These are phyloP conservation scores for Forsythia viridissima DNA, from an alignment of 257 asterid genomes.

Conservation along the genomic window DNA sequence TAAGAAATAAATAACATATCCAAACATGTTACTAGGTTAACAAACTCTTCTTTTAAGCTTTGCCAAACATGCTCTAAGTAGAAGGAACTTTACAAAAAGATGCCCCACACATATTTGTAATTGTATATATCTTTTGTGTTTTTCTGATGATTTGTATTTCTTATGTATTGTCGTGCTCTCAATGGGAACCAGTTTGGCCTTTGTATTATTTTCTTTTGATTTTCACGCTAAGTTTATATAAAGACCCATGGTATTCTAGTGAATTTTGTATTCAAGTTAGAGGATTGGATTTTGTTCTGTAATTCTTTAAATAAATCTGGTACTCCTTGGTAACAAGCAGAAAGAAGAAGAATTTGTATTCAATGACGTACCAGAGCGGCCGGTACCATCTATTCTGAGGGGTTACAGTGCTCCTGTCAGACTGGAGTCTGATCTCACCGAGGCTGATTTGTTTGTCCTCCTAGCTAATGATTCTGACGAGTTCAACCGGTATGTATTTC, in stretches of 20 bases:
- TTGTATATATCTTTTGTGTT: background rate
- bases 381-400: conserved; percentile 69
- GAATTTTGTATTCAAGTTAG: background rate
- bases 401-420: conserved; percentile 90
- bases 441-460: conserved; percentile 66
- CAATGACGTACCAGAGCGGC: conserved; percentile 53
- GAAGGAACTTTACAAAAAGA: background rate
- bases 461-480: conserved; percentile 85
- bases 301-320: conserved; percentile 14
- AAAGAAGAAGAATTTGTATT: conserved; percentile 80
- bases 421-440: conserved; percentile 72
- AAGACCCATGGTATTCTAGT: background rate
- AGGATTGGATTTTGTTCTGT: background rate
- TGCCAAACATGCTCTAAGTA: background rate
- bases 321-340: conserved; percentile 37
- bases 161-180: background rate
- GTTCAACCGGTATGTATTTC: conserved; percentile 66
- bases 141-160: background rate
- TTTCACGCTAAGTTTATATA: background rate
- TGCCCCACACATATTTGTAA: background rate
- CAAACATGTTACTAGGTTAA: background rate
- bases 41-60: no score
- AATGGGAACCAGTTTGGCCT: background rate
- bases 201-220: no score
- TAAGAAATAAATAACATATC: background rate